Percentiles rank a stretch among this genome's conserved stretches.
phyloP scores from a whole-genome alignment of 345 rosid genomes.

The Aurinia saxatilis region DNA sequence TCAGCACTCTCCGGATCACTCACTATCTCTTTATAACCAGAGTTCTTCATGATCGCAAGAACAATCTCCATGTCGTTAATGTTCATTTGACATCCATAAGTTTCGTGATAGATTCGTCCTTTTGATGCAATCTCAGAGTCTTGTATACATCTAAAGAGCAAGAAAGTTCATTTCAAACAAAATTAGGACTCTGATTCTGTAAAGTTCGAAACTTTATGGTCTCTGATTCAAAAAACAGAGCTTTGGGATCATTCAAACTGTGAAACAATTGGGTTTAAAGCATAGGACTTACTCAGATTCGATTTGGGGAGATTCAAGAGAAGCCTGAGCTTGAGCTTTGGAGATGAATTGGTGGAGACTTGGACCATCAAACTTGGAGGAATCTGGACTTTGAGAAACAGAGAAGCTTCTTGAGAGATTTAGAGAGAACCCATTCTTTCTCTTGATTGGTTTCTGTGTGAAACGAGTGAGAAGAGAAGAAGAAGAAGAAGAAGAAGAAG shows the following conservation, averaged over 20 bases:
- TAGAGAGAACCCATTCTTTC: constrained; percentile 25
- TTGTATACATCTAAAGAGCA: constrained; percentile 28
- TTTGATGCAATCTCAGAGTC: constrained; percentile 34
- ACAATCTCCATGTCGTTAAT: constrained; percentile 94
- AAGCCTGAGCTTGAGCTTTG: constrained; percentile 42
- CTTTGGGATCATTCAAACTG: background rate
- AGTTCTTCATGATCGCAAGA: constrained; percentile 73
- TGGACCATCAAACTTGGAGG: constrained; percentile 42
- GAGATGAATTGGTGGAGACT: constrained; percentile 55
- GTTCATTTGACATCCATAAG: constrained; percentile 97
- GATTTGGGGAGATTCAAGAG: constrained; percentile 35
- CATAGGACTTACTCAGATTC: constrained; percentile 47
- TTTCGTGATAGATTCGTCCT: constrained; percentile 88
- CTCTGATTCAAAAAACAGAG: background rate
- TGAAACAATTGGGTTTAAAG: background rate
- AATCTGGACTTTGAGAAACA: constrained; percentile 25
- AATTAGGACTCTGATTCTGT: background rate
- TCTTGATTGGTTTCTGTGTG: constrained; percentile 17
- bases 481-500: constrained; percentile 17
- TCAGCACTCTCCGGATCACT: constrained; percentile 81
- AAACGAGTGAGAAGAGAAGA: constrained; percentile 8
- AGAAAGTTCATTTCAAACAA: background rate
- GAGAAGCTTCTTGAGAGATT: constrained; percentile 45
- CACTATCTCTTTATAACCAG: constrained; percentile 66
- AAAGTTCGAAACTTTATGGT: constrained; percentile 3